Conservation (phyloP, 2,329 filamentous ascomycete genomes). For the Hypoxylon sp. region DNA sequence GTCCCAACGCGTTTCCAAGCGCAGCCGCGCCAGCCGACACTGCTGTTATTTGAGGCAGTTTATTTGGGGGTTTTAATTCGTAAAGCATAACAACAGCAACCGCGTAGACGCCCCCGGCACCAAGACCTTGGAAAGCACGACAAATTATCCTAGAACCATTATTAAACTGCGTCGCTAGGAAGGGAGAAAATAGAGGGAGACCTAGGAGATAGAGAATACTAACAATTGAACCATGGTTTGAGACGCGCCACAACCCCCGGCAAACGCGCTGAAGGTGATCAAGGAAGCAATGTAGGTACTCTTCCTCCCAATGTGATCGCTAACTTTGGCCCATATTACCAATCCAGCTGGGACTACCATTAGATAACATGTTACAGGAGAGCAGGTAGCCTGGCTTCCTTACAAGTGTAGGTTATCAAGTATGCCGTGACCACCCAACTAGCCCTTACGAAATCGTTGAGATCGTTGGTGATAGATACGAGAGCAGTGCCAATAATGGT, state of each 20-base stretch:
- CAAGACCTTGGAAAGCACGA: no score
- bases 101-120: conserved; percentile 53
- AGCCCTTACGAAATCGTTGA: conserved; percentile 18
- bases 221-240: conserved; percentile 76
- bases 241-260: conserved; percentile 75
- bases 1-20: conserved; percentile 36
- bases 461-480: conserved; percentile 32
- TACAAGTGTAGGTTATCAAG: conserved; percentile 33
- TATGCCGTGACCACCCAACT: conserved; percentile 39
- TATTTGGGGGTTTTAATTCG: conserved; percentile 72
- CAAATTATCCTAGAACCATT: no score
- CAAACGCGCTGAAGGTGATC: conserved; percentile 75
- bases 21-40: conserved; percentile 5
- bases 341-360: conserved; percentile 30
- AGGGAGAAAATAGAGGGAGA: no score
- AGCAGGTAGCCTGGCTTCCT: background rate
- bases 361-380: background rate
- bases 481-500: conserved; percentile 33
- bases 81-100: conserved; percentile 78
- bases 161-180: no score
- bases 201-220: conserved; percentile 1
- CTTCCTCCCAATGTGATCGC: conserved; percentile 80
- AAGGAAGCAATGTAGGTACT: conserved; percentile 66
- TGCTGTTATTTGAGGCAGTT: conserved; percentile 13
- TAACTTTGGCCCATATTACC: conserved; percentile 76